These are phyloP conservation scores for Puccinia sorghi DNA, from an alignment of 1,284 basidiomycete genomes.

Conservation along the genomic window DNA sequence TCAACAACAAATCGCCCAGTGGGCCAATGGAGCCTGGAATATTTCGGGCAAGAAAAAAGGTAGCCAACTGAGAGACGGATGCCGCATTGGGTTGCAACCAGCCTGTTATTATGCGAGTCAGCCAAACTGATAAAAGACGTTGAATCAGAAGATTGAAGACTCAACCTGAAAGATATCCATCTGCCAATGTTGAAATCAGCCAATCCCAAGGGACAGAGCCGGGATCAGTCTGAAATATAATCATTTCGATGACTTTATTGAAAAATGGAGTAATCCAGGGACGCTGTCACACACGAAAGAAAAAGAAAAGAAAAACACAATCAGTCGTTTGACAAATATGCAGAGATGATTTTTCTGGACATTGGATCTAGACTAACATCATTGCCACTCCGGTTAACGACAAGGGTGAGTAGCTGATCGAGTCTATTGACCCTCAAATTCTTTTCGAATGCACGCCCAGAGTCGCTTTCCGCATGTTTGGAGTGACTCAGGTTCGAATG, in stretches of 20 bases:
- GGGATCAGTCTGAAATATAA: slow-evolving; percentile 35
- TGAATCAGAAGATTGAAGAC: neutral
- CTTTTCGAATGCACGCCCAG: slow-evolving; percentile 17
- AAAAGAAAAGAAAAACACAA: no score
- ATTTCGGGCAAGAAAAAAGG: slow-evolving; percentile 11
- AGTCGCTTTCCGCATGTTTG: slow-evolving; percentile 7
- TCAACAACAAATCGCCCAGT: slow-evolving; percentile 35
- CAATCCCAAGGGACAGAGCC: slow-evolving; percentile 33
- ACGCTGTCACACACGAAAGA: slow-evolving; percentile 4
- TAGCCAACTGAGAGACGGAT: slow-evolving; percentile 30
- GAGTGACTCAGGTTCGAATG: slow-evolving; percentile 16
- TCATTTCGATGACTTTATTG: slow-evolving; percentile 26
- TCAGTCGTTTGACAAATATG: slow-evolving; percentile 11
- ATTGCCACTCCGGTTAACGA: slow-evolving; percentile 24
- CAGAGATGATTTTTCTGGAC: neutral
- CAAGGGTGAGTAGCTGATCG: slow-evolving; percentile 25
- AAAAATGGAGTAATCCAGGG: slow-evolving; percentile 49
- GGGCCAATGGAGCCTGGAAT: slow-evolving; percentile 8
- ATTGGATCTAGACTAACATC: slow-evolving; percentile 18
- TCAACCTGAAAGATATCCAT: slow-evolving; percentile 46
- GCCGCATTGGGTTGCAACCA: slow-evolving; percentile 39
- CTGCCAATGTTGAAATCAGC: slow-evolving; percentile 37
- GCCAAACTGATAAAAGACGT: neutral
- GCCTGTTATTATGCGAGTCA: slow-evolving; percentile 2
- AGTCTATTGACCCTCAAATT: slow-evolving; percentile 25